Evolutionary conservation across 1,139 yeast species (phyloP).

Genomic region (Taphrina populina): DNA sequence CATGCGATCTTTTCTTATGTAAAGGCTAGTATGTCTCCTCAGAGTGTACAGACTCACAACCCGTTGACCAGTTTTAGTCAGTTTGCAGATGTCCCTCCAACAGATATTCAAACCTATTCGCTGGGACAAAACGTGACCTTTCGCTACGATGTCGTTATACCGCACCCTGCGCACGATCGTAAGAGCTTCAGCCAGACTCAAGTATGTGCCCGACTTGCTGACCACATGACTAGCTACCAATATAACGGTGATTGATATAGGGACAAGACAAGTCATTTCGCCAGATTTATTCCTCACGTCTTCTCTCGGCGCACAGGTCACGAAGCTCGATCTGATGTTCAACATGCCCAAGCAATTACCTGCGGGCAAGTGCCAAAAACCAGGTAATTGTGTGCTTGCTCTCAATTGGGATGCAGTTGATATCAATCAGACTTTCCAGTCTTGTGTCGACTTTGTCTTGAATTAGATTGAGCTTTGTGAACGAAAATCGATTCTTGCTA

Average conservation of each 20-base stretch:
- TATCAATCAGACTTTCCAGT: slow-evolving; percentile 13
- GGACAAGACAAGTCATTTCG: slow-evolving; percentile 2
- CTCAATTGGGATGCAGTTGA: slow-evolving; percentile 13
- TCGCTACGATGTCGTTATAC: neutral
- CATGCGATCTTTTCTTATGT: slow-evolving; percentile 5
- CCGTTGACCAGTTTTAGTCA: neutral
- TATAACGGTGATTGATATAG: slow-evolving; percentile 9
- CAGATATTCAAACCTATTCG: slow-evolving; percentile 2
- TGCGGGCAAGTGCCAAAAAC: neutral
- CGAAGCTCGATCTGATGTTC: slow-evolving; percentile 4
- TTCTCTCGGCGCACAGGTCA: slow-evolving; percentile 2
- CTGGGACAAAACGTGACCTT: slow-evolving; percentile 6
- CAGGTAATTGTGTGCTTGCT: slow-evolving; percentile 6
- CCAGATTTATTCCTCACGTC: slow-evolving; percentile 3
- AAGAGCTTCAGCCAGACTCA: too few species aligned
- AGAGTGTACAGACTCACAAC: neutral
- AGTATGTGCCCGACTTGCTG: neutral
- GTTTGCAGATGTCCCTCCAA: slow-evolving; percentile 4
- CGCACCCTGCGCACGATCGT: slow-evolving; percentile 8
- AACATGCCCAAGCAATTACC: slow-evolving; percentile 7
- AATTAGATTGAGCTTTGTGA: neutral
- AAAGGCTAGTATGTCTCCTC: slow-evolving; percentile 8
- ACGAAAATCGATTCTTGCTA: too few species aligned
- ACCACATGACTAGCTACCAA: neutral
- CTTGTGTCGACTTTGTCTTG: slow-evolving; percentile 8